Percentiles rank a stretch among this genome's conserved stretches.
Conservation (phyloP, 2,329 filamentous ascomycete species). For the Pseudogymnoascus sp. region DNA sequence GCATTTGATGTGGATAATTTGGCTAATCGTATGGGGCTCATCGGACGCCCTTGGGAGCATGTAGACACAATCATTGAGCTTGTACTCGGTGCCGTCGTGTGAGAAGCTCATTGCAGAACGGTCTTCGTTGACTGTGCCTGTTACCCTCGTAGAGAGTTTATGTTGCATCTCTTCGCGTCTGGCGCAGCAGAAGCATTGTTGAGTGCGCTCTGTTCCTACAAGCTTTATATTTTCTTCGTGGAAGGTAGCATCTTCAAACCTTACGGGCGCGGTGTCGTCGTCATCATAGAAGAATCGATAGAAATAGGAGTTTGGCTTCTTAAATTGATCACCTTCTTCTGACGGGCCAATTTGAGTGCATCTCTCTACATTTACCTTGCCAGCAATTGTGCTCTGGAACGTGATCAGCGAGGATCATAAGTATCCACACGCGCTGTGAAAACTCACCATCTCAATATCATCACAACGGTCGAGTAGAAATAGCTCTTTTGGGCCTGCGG, state of each 20-base stretch:
- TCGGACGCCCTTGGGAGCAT: not conserved
- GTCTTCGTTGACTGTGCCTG: not conserved
- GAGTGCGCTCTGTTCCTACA: not conserved
- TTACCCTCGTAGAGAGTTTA: not conserved
- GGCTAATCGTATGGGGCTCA: not conserved
- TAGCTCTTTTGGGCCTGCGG: conserved; percentile 15
- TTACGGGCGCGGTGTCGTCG: not conserved
- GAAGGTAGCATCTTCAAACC: not conserved
- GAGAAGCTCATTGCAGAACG: not conserved
- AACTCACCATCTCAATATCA: conserved; percentile 9
- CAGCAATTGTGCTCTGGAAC: conserved; percentile 4
- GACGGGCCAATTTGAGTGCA: not conserved
- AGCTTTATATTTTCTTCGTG: not conserved
- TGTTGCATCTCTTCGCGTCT: not conserved
- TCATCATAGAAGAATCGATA: conserved; percentile 11
- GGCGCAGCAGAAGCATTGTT: not conserved
- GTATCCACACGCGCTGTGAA: too few relatives aligned
- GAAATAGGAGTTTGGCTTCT: conserved; percentile 13
- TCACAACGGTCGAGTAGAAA: conserved; percentile 14
- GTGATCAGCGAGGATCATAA: not conserved
- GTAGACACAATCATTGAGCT: not conserved
- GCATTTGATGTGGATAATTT: not conserved
- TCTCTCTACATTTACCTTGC: conserved; percentile 15
- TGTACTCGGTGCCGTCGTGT: not conserved
- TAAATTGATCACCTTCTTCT: not conserved